A percentile compares a stretch with the other conserved stretches of the same genome.
Evolutionary conservation across 2,329 filamentous ascomycete genomes (phyloP).

Genomic region (Phyllosticta ampelicida): DNA sequence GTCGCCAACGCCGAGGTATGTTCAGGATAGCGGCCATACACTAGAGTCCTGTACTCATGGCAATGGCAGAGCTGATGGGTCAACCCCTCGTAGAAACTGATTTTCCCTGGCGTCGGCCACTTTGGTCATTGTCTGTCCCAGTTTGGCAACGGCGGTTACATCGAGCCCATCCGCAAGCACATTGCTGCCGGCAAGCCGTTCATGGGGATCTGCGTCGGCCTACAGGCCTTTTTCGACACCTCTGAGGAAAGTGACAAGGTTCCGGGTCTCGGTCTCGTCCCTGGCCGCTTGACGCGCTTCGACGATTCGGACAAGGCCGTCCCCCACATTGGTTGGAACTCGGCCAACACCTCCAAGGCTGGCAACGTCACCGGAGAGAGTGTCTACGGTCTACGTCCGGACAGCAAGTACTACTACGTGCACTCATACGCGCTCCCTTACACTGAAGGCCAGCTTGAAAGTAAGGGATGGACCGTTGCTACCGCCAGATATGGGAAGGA

Average conservation of each 20-base stretch:
- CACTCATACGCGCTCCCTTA: constrained; percentile 88
- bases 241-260: constrained; percentile 68
- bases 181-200: constrained; percentile 90
- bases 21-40: neutral
- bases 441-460: constrained; percentile 59
- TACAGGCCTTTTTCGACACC: constrained; percentile 81
- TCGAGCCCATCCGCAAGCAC: constrained; percentile 71
- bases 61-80: constrained; percentile 17
- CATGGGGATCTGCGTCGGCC: constrained; percentile 92
- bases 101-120: constrained; percentile 92
- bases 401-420: constrained; percentile 97
- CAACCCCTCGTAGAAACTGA: constrained; percentile 59
- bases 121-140: constrained; percentile 92
- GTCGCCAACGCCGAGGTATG: constrained; percentile 71
- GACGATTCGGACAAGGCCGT: constrained; percentile 71
- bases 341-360: constrained; percentile 52
- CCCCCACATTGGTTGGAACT: constrained; percentile 99
- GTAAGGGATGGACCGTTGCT: constrained; percentile 82
- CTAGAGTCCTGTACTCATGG: constrained; percentile 5
- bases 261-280: constrained; percentile 65
- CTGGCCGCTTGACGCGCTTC: constrained; percentile 63
- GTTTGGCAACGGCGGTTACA: constrained; percentile 69
- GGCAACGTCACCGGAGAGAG: constrained; percentile 35
- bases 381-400: constrained; percentile 68
- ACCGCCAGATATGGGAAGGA: constrained; percentile 80